Evolutionary conservation across 2,329 filamentous ascomycete species (phyloP), one percentile per base, ranked within the genome.

Genomic region (Tolypocladium guangdongense): DNA sequence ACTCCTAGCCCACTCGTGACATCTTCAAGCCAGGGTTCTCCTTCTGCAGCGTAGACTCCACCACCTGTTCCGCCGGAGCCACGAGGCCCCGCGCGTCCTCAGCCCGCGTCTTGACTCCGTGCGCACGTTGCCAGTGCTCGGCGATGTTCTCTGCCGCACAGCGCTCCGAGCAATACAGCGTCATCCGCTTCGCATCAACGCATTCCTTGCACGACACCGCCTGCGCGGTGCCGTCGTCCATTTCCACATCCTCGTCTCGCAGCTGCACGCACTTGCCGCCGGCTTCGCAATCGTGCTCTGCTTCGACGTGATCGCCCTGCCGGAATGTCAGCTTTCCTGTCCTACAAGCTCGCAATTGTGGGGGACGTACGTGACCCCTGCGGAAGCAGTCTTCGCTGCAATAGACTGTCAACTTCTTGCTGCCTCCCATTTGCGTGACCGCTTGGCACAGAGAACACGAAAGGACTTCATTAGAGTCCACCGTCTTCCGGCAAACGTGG

Each of bases 381-480:
- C 68, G 62, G 32, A 65, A 66, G 57, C 75, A 78, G 27, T 64
- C 64, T 7, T 72, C 66, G 1, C 73, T 74, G 60, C 75, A 78
- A 57, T 75, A 78, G 8, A 75, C 62, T 2, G 70, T 71, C 53
- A 74, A 58, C 33, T 62, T 63, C 50, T 64, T 62, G 11, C 56
- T 56, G 4, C 72, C 64, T 14, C 70, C 69, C 54, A 71, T 66
- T 39, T 71, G 64, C 12, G 63, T 56, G 2, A 75, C 61, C n/a
- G 72, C 61, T 57, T 77, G 72, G 59, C 76, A 78, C 7, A 76
- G 50, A 2, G 70, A 64, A 51, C 76, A 78, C 6, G 71, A 71
- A 1, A 72, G 54, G 8, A 76, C 69, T 10, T 69, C 62, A 45
- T 68, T 65, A 1, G 61, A 47, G 16, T 71, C 62, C 16, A 73